Evolutionary conservation across 2,329 filamentous ascomycete species (phyloP).

Genomic region (Pseudogymnoascus verrucosus): DNA sequence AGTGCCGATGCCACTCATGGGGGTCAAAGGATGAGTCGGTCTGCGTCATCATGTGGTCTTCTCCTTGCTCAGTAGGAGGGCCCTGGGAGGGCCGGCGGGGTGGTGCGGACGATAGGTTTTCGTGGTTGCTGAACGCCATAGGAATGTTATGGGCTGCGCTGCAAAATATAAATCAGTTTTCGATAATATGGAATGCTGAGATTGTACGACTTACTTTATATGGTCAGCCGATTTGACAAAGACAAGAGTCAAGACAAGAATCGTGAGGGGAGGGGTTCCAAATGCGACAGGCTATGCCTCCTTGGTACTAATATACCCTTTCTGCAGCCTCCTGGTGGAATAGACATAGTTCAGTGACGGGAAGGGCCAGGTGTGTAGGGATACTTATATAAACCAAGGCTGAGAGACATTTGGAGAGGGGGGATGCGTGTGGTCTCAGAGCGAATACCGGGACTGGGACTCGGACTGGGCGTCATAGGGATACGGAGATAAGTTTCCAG

Average conservation of each 20-base stretch:
- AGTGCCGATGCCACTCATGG: conserved; percentile 86
- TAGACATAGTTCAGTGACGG: not conserved
- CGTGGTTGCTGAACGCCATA: conserved; percentile 7
- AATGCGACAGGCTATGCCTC: not conserved
- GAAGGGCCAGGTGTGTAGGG: not conserved
- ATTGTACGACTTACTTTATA: not conserved
- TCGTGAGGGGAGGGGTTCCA: not conserved
- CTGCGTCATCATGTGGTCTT: not conserved
- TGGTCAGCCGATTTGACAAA: not conserved
- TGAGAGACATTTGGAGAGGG: not conserved
- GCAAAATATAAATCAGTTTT: not conserved
- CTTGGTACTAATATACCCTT: conserved; percentile 6
- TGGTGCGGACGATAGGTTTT: not conserved
- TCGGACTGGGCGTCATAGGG: not conserved
- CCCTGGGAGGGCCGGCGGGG: not conserved
- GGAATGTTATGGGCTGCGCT: not conserved
- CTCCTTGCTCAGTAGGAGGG: not conserved
- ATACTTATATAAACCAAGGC: conserved; percentile 1
- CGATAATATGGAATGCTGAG: not conserved
- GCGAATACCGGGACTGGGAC: not conserved
- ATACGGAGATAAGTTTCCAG: not conserved
- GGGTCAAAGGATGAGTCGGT: conserved; percentile 53
- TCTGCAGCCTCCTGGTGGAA: not conserved
- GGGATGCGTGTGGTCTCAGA: not conserved
- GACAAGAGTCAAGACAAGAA: not conserved